phyloP scores from a whole-genome alignment of 2,329 filamentous ascomycete species.

The Fusarium xyrophilum region DNA sequence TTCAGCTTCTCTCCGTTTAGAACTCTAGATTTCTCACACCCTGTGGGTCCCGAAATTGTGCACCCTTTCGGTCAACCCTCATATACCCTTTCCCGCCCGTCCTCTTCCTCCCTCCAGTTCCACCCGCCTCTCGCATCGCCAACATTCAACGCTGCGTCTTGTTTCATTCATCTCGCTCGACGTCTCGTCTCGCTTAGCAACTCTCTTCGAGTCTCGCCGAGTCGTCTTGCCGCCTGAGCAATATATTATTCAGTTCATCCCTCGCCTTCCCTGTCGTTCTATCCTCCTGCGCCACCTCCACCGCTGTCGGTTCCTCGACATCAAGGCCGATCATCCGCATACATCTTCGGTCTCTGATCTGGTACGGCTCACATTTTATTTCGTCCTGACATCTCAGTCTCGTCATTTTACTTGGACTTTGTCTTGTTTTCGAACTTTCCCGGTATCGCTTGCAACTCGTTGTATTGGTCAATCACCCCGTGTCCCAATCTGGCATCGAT shows the following conservation, averaged over 20 bases:
- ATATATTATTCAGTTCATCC: slow-evolving; percentile 28
- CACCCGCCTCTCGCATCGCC: slow-evolving; percentile 35
- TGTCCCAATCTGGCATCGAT: slow-evolving; percentile 31
- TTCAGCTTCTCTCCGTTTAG: slow-evolving; percentile 5
- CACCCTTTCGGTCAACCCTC: slow-evolving; percentile 30
- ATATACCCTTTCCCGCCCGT: slow-evolving; percentile 41
- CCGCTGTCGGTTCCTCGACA: slow-evolving; percentile 22
- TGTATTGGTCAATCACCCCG: slow-evolving; percentile 35
- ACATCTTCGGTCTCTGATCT: slow-evolving; percentile 30
- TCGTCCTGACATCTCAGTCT: slow-evolving; percentile 21
- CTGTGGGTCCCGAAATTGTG: slow-evolving; percentile 10
- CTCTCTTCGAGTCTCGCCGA: slow-evolving; percentile 2
- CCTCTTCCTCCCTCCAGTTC: slow-evolving; percentile 37
- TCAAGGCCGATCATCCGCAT: slow-evolving; percentile 19
- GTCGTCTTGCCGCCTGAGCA: slow-evolving; percentile 21
- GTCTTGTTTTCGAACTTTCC: slow-evolving; percentile 9
- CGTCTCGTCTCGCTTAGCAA: slow-evolving; percentile 16
- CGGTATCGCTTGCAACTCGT: slow-evolving; percentile 15
- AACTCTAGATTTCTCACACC: slow-evolving; percentile 17
- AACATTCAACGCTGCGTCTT: slow-evolving; percentile 22
- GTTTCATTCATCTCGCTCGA: slow-evolving; percentile 19
- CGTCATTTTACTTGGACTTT: slow-evolving; percentile 10
- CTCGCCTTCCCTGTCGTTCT: slow-evolving; percentile 23
- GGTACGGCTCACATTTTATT: slow-evolving; percentile 37
- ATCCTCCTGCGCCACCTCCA: slow-evolving; percentile 24